Evolutionary conservation across 2,329 filamentous ascomycete species (phyloP).

Genomic region (Microdochium trichocladiopsis): DNA sequence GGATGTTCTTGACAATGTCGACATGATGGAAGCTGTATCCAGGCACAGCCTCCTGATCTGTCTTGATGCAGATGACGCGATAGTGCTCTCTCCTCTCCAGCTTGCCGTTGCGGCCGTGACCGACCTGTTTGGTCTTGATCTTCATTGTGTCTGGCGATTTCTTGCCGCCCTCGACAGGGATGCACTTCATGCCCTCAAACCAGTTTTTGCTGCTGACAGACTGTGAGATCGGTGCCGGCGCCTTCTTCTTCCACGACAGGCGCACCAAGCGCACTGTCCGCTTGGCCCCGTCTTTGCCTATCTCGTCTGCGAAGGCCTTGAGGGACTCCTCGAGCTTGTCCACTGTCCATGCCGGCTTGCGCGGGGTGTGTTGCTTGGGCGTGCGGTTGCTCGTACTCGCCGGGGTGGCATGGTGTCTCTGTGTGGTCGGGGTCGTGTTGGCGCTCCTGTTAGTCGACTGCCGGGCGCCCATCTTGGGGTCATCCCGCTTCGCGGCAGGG

Average conservation of each 20-base stretch:
- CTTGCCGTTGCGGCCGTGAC: conserved; percentile 26
- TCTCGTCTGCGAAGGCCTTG: background rate
- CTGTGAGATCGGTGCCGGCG: background rate
- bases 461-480: background rate
- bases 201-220: conserved; percentile 35
- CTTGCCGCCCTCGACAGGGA: conserved; percentile 17
- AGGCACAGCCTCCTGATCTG: conserved; percentile 45
- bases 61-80: conserved; percentile 37
- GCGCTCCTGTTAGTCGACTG: background rate
- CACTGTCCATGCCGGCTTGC: background rate
- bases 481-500: background rate
- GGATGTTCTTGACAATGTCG: conserved; percentile 51
- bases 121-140: conserved; percentile 45
- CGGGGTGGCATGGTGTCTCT: background rate
- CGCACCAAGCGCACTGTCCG: background rate
- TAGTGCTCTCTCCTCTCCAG: conserved; percentile 36
- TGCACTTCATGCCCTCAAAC: conserved; percentile 35
- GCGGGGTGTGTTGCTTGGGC: background rate
- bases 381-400: background rate
- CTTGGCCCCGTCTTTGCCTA: background rate
- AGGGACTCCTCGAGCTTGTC: background rate
- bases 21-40: conserved; percentile 53
- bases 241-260: background rate
- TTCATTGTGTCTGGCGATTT: conserved; percentile 34
- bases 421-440: background rate